These are phyloP conservation scores for Trifolium subterraneum DNA, from an alignment of 306 rosid species.

Conservation along the genomic window DNA sequence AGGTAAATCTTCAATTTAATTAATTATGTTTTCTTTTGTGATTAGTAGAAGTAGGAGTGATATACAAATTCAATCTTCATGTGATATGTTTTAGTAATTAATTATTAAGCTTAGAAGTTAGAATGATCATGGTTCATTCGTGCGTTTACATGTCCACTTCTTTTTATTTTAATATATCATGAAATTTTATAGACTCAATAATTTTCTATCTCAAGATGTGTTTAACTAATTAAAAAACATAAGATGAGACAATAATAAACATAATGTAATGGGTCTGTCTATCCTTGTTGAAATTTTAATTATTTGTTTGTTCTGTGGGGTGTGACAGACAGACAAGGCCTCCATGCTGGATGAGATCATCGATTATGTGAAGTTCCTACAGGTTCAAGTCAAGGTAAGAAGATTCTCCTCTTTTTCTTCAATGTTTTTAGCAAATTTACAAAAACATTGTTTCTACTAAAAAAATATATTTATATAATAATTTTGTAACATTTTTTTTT, in stretches of 20 bases:
- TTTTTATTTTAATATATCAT: not conserved
- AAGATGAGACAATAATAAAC: not conserved
- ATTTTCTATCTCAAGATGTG: conserved; percentile 9
- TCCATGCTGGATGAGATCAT: conserved; percentile 99
- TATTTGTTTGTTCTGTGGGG: conserved; percentile 43
- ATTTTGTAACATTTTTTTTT: no score
- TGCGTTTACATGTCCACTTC: not conserved
- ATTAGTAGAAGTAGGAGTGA: not conserved
- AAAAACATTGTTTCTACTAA: not conserved
- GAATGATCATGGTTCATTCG: not conserved
- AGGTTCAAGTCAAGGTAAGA: conserved; percentile 93
- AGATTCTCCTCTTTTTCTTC: conserved; percentile 27
- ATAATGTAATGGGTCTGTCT: conserved; percentile 20
- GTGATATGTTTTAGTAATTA: not conserved
- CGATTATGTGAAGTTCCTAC: conserved; percentile 94
- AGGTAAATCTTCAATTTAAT: conserved; percentile 51
- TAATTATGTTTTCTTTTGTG: not conserved
- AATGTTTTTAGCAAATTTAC: not conserved
- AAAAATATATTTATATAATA: no score
- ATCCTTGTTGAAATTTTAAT: conserved; percentile 22
- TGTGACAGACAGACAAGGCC: conserved; percentile 96
- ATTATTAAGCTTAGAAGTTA: not conserved
- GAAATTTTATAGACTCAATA: not conserved
- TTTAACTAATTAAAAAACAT: not conserved
- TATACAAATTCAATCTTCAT: conserved; percentile 2